Percentiles rank a stretch among this genome's conserved stretches.
These are phyloP conservation scores for Monosporascus sp. DNA, from an alignment of 2,329 filamentous ascomycete species.

Conservation along the genomic window DNA sequence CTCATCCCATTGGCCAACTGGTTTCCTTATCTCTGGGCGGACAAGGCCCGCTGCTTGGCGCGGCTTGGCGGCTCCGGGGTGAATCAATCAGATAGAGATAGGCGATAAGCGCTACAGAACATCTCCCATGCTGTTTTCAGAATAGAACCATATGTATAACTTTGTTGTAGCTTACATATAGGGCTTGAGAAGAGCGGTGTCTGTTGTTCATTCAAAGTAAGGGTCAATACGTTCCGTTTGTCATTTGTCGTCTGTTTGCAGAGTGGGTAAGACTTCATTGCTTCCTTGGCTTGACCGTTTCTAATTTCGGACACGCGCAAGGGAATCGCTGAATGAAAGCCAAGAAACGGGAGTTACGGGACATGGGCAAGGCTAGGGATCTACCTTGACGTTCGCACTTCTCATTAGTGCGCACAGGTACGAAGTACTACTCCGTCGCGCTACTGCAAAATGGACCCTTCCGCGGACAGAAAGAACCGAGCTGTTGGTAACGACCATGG, in stretches of 20 bases:
- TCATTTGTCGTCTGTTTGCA: not conserved
- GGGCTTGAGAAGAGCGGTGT: too few relatives aligned
- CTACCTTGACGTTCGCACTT: not conserved
- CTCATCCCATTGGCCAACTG: not conserved
- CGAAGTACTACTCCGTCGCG: not conserved
- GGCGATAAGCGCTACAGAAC: not conserved
- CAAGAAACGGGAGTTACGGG: not conserved
- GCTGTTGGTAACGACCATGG: not conserved
- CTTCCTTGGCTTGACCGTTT: not conserved
- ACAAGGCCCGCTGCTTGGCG: not conserved
- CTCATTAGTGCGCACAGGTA: not conserved
- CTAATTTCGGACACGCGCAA: not conserved
- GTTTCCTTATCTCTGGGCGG: not conserved
- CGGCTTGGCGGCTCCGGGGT: not conserved
- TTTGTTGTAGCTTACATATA: too few relatives aligned
- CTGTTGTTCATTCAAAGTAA: too few relatives aligned
- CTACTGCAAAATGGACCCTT: not conserved
- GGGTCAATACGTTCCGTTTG: not conserved
- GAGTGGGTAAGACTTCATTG: not conserved
- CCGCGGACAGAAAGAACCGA: not conserved
- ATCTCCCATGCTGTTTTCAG: too few relatives aligned
- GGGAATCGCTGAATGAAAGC: not conserved
- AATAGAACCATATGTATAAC: too few relatives aligned
- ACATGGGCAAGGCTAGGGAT: not conserved
- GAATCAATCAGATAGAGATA: not conserved